Base-by-base conservation (phyloP, 257 asterid species). In the Solanum microdontum region DNA sequence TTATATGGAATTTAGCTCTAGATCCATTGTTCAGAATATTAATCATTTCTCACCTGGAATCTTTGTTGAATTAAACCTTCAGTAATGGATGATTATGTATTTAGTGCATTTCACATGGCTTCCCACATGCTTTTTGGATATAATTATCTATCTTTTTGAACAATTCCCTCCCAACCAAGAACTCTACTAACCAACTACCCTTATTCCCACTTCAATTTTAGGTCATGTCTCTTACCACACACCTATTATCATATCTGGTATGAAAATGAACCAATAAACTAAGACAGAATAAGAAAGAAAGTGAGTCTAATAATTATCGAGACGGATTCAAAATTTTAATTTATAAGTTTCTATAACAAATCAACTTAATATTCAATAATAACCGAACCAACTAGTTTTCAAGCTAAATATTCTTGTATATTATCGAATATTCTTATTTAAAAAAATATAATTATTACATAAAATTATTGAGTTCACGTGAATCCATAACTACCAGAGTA, bases 21-120 rank as follows among this genome's bases (percentile, higher is more conserved):
- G 85, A 88, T 60, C 90, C 92, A 83, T 87, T 88, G 86, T 83
- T 87, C 89, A 88, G 51, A 84, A 69, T 74, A 76, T 32, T 91
- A 85, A 91, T 91, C 90, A 93, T 91, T 91, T 86, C 92, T 84
- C 92, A 89, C 91, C 87, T 88, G 89, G 87, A 55, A 55, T 11
- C 43, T 84, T 85, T 43, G 13, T 68, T 26, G 17, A 85, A 68
- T 85, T 85, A 21, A 74, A 74, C 32, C 2, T 11, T 28, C 17
- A 51, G 0, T 70, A 34, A 33, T 39, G 21, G 62, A 28, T 69
- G 28, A 32, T 19, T 84, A 66, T 87, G 86, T 88, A 88, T 88
- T 86, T 90, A 87, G 87, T 92, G 89, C 75, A 90, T 80, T 86
- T 91, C 97, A 94, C 98, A 95, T 95, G 97, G 95, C 92, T 88